Evolutionary conservation across 768 basidiomycete genomes (phyloP).

Genomic region (Podaxis mareebaensis): DNA sequence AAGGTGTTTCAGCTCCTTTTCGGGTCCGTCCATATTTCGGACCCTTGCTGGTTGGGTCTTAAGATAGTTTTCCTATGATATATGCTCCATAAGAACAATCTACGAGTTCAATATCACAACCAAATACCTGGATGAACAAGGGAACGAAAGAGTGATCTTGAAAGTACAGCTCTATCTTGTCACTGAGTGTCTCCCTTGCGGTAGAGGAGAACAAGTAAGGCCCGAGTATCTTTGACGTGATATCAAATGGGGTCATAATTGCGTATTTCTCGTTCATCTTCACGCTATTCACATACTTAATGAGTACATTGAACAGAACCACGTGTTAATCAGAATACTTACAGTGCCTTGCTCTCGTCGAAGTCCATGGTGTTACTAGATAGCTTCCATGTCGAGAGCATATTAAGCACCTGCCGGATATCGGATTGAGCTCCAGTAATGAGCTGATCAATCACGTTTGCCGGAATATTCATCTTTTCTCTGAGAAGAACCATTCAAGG

Average conservation of each 20-base stretch:
- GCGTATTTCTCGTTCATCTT: slow-evolving; percentile 92
- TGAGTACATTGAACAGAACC: not conserved
- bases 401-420: slow-evolving; percentile 95
- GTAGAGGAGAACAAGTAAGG: slow-evolving; percentile 89
- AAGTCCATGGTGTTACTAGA: slow-evolving; percentile 80
- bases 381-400: slow-evolving; percentile 98
- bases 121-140: slow-evolving; percentile 83
- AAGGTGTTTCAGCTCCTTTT: slow-evolving; percentile 69
- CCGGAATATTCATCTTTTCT: slow-evolving; percentile 91
- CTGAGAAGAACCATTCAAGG: slow-evolving; percentile 36
- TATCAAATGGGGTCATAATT: slow-evolving; percentile 89
- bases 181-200: slow-evolving; percentile 75
- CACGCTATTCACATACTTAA: slow-evolving; percentile 45
- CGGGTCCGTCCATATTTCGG: slow-evolving; percentile 60
- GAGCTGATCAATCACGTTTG: slow-evolving; percentile 91
- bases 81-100: not conserved
- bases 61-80: slow-evolving; percentile 85
- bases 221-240: slow-evolving; percentile 86
- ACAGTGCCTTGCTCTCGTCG: slow-evolving; percentile 92
- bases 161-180: slow-evolving; percentile 97
- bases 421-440: slow-evolving; percentile 89
- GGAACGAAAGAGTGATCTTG: slow-evolving; percentile 95
- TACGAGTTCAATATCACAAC: not conserved
- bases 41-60: slow-evolving; percentile 73
- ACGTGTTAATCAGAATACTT: slow-evolving; percentile 31